Base-by-base conservation (phyloP, 208 protist genomes). In the Leptomonas seymouri region DNA sequence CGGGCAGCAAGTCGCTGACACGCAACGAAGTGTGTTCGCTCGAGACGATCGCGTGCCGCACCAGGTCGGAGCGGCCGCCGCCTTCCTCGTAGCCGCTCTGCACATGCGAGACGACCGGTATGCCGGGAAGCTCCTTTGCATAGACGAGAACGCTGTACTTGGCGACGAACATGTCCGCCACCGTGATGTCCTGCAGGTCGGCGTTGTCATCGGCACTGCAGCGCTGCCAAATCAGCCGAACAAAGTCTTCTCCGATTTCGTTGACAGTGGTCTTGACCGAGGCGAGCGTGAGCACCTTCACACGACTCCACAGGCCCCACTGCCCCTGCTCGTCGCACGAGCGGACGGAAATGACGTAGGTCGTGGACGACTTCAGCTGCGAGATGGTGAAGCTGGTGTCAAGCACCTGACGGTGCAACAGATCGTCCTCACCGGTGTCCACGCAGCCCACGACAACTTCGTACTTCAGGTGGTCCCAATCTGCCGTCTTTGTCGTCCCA, bases 221-320 rank as follows among this genome's bases (percentile, higher is more conserved):
- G 81, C 93, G 84, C 69, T 96, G 85, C 91, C 93, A 97, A 83
- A 95, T 86, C 21, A 97, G 80, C 2, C 91, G 81, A 36, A 90
- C 85, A 81, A 93, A 97, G 75, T 97, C 93, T 71, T 97, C 93
- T 36, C 91, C 91, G 61, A 97, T 93, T 67, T 97, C 93, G 78
- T 97, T 87, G 25, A 93, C 75, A 30, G 82, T 74, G 5, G 87
- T 89, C n/a, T 75, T 70, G 60, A 97, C 71, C 23, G 89, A 74
- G 57, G 91, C 83, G 25, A 97, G 80, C 5, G 93, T 97, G 71
- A 86, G 87, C n/a, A 97, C 68, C 55, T 69, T 79, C 12, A 92
- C 67, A 25, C 66, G 78, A 64, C 86, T 88, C 91, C 93, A 97
- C 53, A 90, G 66, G 27, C 91, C 91, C 91, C 91, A 97, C 67